Percentiles rank a stretch among this genome's conserved stretches.
phyloP scores from a whole-genome alignment of 2,329 filamentous ascomycete species.

The Fusarium sp. region DNA sequence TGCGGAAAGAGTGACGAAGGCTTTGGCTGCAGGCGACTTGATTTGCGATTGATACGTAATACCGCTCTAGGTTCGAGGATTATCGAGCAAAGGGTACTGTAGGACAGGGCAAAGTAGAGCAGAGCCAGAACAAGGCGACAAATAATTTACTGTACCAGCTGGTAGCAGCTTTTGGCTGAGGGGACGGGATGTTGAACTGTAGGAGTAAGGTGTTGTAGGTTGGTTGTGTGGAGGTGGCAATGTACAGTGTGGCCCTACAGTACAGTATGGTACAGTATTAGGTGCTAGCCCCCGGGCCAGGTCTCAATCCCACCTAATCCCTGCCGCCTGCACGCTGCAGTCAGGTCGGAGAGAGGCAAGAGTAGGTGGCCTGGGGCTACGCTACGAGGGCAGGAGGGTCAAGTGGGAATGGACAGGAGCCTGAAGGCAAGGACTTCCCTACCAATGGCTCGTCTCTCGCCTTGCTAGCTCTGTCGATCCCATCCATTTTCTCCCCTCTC shows the following conservation, averaged over 20 bases:
- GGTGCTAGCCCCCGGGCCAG: background rate
- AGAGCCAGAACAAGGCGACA: background rate
- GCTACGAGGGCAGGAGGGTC: slow-evolving; percentile 13
- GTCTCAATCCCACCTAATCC: background rate
- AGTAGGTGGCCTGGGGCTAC: background rate
- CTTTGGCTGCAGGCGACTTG: slow-evolving; percentile 11
- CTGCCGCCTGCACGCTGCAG: background rate
- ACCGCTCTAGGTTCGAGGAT: background rate
- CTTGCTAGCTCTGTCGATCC: slow-evolving; percentile 33
- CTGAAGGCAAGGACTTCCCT: slow-evolving; percentile 18
- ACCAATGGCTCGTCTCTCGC: slow-evolving; percentile 17
- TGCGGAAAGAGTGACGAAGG: slow-evolving; percentile 31
- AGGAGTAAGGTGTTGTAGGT: slow-evolving; percentile 8
- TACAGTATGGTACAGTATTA: background rate
- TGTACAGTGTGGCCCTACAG: slow-evolving; percentile 40
- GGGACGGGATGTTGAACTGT: slow-evolving; percentile 1
- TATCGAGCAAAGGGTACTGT: slow-evolving; percentile 1
- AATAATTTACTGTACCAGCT: slow-evolving; percentile 11
- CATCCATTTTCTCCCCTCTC: slow-evolving; percentile 15
- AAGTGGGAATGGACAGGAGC: slow-evolving; percentile 19
- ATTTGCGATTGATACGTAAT: slow-evolving; percentile 12
- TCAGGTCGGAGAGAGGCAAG: background rate
- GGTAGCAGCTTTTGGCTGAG: slow-evolving; percentile 20
- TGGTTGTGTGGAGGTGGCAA: slow-evolving; percentile 44
- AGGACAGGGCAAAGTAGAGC: slow-evolving; percentile 2